Base-by-base conservation (phyloP, 495 filamentous ascomycete species). In the Talaromyces nanjingensis region DNA sequence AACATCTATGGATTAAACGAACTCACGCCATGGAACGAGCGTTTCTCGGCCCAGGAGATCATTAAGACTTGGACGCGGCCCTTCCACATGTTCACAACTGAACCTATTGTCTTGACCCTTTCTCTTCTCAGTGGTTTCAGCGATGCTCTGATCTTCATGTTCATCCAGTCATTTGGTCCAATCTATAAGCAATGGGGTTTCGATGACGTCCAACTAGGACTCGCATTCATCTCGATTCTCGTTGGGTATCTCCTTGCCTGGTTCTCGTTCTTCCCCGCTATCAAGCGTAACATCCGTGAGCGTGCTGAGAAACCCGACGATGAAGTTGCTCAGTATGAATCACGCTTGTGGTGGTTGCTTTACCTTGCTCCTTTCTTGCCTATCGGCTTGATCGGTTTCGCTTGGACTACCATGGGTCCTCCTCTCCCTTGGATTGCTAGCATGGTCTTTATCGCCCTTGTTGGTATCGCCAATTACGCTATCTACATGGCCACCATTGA, bases 401-500 rank as follows among this genome's bases (percentile, higher is more conserved):
- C 85, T 2, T 89, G 81, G 86, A 87, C 83, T 47, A 80, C 75
- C 61, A 67, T 81, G n/a, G 82, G 82, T 2, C 82, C 85, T 2
- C 76, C 79, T 0, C 71, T 83, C 39, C 85, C 86, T 65, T 90
- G 87, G 87, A 86, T 89, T 37, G 85, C 74, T 18, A 77, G 81
- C 24, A 86, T 88, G 84, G 70, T 89, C 62, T 88, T 87, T 67
- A 74, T 80, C 12, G 81, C 81, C 37, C 76, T 90, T 58, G 81
- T 90, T 56, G 87, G 87, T 45, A 87, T 89, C 62, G 87, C 86
- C 52, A 90, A 90, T 63, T 86, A 87, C 68, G 70, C 72, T 25
- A 90, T 90, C 65, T 90, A 90, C 72, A 89, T 89, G 86, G 86
- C 86, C 8, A 89, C 87, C 9, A 88, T 90, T 65, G 87, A 90